These are phyloP conservation scores for Monilinia fructicola DNA, from an alignment of 2,329 filamentous ascomycete genomes.

Conservation along the genomic window DNA sequence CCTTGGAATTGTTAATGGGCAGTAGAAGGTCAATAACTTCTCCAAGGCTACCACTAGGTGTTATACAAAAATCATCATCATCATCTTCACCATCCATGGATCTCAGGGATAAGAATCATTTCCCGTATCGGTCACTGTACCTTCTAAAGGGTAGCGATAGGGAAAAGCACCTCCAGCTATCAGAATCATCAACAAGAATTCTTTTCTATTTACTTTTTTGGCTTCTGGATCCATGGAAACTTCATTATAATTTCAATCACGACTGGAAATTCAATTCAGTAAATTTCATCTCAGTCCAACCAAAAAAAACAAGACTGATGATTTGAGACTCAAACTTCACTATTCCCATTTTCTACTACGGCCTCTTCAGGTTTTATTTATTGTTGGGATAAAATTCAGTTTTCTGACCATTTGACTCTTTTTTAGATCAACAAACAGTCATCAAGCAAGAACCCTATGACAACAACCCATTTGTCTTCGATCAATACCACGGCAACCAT, in stretches of 20 bases:
- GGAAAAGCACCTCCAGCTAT: neutral
- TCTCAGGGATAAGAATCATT: neutral
- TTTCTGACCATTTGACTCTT: constrained; percentile 8
- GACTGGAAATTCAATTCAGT: neutral
- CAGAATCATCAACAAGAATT: constrained; percentile 3
- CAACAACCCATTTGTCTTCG: constrained; percentile 11
- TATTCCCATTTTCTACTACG: neutral
- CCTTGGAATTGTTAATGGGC: neutral
- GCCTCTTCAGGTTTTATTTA: neutral
- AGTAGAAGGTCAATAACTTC: neutral
- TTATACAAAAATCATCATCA: neutral
- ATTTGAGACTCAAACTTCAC: neutral
- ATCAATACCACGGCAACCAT: constrained; percentile 14
- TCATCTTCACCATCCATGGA: no score
- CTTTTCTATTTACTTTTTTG: neutral
- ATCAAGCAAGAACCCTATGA: constrained; percentile 20
- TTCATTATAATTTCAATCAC: neutral
- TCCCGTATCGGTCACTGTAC: neutral
- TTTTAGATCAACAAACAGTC: constrained; percentile 14
- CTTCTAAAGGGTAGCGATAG: neutral
- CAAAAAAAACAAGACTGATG: neutral
- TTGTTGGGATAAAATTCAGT: neutral
- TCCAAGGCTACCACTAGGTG: neutral
- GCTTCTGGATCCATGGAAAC: neutral
- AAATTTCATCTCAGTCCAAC: no score